Conservation (phyloP, 139 green algal genomes). For the Chlorella vulgaris region DNA sequence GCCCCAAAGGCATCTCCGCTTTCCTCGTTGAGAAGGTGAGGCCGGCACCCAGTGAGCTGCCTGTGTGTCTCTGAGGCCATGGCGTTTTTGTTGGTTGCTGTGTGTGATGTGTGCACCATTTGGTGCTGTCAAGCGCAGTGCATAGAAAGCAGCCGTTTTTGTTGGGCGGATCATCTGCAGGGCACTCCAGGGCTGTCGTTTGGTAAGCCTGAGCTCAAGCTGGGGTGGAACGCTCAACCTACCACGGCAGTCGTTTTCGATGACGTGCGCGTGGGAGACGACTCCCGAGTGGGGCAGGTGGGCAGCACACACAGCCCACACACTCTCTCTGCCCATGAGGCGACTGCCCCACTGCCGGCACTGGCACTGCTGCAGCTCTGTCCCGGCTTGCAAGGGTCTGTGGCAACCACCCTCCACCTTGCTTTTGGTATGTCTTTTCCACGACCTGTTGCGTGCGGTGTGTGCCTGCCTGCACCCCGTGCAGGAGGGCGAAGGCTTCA, state of each 20-base stretch:
- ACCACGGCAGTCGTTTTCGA: slow-evolving; percentile 72
- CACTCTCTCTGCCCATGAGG: no score
- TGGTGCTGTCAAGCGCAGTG: background rate
- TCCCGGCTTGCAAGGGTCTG: no score
- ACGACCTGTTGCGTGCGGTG: slow-evolving; percentile 10
- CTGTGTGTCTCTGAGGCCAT: background rate
- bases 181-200: slow-evolving; percentile 70
- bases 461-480: no score
- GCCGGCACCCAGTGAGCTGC: background rate
- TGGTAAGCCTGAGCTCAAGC: slow-evolving; percentile 78
- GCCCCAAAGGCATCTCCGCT: slow-evolving; percentile 67
- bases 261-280: slow-evolving; percentile 58
- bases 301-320: no score
- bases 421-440: no score
- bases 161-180: no score
- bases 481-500: slow-evolving; percentile 76
- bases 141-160: no score
- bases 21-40: slow-evolving; percentile 69
- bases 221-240: slow-evolving; percentile 86
- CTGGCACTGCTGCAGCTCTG: no score
- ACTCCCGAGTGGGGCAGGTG: background rate
- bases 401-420: no score
- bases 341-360: no score
- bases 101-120: background rate
- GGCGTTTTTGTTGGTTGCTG: background rate